These are phyloP conservation scores for Aureobasidium subglaciale DNA, from an alignment of 2,329 filamentous ascomycete genomes.

Conservation along the genomic window DNA sequence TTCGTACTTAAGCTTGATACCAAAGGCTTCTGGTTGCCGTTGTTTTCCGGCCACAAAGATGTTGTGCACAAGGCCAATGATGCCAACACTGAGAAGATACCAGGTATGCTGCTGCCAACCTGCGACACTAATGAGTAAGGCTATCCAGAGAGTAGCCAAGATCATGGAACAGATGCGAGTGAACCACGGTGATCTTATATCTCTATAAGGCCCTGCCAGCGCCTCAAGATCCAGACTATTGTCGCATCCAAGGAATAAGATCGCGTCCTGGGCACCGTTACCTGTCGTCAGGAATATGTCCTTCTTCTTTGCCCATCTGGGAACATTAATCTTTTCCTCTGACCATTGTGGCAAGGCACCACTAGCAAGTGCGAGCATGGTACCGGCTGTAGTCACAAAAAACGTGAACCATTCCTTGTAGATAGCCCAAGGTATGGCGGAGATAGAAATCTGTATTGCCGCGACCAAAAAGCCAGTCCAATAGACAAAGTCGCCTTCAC, in stretches of 20 bases:
- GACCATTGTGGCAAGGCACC: conserved; percentile 38
- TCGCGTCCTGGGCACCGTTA: no score
- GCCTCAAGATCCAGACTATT: no score
- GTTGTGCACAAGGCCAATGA: neutral
- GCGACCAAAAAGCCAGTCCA: neutral
- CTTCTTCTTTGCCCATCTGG: conserved; percentile 19
- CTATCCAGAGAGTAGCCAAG: conserved; percentile 32
- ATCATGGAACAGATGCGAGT: no score
- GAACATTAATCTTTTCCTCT: conserved; percentile 39
- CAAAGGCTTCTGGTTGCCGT: neutral
- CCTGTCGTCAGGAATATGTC: conserved; percentile 19
- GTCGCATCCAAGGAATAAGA: no score
- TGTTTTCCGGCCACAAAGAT: neutral
- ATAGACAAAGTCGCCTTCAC: no score
- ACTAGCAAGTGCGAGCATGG: conserved; percentile 29
- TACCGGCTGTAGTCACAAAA: conserved; percentile 35
- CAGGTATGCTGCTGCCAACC: conserved; percentile 20
- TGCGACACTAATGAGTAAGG: conserved; percentile 35
- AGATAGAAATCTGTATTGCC: neutral
- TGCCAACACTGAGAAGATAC: neutral
- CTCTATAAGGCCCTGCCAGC: no score
- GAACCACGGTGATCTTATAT: no score
- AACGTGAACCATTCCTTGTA: conserved; percentile 32
- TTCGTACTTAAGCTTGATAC: neutral
- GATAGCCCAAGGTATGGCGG: conserved; percentile 1